phyloP scores from a whole-genome alignment of 495 filamentous ascomycete genomes.

The Penicillium psychrofluorescens region DNA sequence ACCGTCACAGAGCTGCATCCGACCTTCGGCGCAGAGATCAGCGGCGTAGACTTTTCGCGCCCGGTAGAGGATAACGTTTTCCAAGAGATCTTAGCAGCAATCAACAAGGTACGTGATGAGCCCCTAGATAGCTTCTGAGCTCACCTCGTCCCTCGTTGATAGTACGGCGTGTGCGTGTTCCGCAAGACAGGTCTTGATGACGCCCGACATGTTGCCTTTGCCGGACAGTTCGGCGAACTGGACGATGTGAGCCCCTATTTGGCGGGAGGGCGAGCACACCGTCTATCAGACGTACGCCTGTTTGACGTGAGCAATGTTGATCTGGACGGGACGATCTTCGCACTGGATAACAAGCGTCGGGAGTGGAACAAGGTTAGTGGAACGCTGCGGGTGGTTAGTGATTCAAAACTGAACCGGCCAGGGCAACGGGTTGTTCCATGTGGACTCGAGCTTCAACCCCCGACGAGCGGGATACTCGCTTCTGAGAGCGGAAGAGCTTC shows the following conservation, averaged over 20 bases:
- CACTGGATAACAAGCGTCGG: slow-evolving; percentile 13
- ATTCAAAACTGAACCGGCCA: slow-evolving; percentile 1
- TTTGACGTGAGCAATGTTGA: slow-evolving; percentile 48
- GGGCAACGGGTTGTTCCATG: slow-evolving; percentile 54
- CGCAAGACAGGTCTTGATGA: slow-evolving; percentile 46
- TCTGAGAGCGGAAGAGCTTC: slow-evolving; percentile 43
- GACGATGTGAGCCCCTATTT: slow-evolving; percentile 52
- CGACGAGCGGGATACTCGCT: slow-evolving; percentile 49
- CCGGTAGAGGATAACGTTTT: slow-evolving; percentile 39
- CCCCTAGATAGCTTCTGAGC: no score
- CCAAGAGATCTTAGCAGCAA: slow-evolving; percentile 22
- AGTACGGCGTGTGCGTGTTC: slow-evolving; percentile 54
- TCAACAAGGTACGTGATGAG: slow-evolving; percentile 5
- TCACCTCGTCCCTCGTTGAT: background rate
- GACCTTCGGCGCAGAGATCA: slow-evolving; percentile 48
- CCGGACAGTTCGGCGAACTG: slow-evolving; percentile 46
- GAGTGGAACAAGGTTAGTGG: slow-evolving; percentile 25
- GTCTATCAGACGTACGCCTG: slow-evolving; percentile 42
- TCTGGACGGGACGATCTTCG: slow-evolving; percentile 21
- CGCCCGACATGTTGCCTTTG: slow-evolving; percentile 46
- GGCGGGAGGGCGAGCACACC: slow-evolving; percentile 34
- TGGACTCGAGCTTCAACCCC: slow-evolving; percentile 54
- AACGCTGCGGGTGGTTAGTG: no score
- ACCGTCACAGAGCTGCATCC: slow-evolving; percentile 39
- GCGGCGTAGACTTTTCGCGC: slow-evolving; percentile 41